phyloP scores from a whole-genome alignment of 1,284 basidiomycete species.

The Meira miltonrushii region DNA sequence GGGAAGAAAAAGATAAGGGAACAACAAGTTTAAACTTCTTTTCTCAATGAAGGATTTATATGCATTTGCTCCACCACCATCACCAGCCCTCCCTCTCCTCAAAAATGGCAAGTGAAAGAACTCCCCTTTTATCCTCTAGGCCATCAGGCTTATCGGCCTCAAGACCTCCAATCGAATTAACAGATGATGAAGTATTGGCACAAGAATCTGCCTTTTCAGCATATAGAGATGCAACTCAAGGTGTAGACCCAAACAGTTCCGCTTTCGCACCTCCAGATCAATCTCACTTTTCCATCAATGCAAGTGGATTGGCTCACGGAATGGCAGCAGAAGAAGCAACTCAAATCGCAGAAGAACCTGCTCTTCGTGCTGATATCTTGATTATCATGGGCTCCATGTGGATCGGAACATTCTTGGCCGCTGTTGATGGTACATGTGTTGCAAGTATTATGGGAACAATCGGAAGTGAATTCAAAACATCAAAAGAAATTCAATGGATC shows the following conservation, averaged over 20 bases:
- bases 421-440: conserved; percentile 49
- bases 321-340: conserved; percentile 21
- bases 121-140: conserved; percentile 8
- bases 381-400: conserved; percentile 50
- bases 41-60: too few relatives aligned
- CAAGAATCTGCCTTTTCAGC: conserved; percentile 47
- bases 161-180: conserved; percentile 20
- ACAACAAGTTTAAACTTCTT: neutral
- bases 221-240: conserved; percentile 40
- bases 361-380: conserved; percentile 32
- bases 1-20: neutral
- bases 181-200: conserved; percentile 39
- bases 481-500: conserved; percentile 46
- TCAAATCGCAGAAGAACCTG: conserved; percentile 18
- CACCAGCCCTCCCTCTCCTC: neutral
- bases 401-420: conserved; percentile 47
- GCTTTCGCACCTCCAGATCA: conserved; percentile 46
- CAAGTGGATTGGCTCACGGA: conserved; percentile 11
- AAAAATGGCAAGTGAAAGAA: conserved; percentile 11
- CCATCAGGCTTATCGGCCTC: conserved; percentile 14
- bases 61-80: neutral
- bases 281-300: conserved; percentile 38
- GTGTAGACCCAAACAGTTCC: conserved; percentile 49
- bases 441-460: conserved; percentile 45
- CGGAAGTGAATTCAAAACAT: conserved; percentile 49